Evolutionary conservation across 2,329 filamentous ascomycete genomes (phyloP).

Genomic region (Alternaria gansuensis): DNA sequence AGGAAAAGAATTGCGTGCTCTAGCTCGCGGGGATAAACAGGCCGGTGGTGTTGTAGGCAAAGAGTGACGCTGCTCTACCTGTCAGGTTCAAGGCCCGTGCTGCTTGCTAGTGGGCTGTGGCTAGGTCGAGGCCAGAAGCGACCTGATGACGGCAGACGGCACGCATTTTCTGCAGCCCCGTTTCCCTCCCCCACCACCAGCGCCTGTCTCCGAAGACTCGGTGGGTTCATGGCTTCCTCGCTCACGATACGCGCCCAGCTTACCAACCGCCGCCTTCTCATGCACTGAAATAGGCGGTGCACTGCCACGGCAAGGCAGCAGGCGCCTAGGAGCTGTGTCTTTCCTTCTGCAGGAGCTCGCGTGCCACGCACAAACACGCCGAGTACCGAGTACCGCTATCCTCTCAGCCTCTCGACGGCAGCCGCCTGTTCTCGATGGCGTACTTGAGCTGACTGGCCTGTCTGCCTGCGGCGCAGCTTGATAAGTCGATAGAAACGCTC

Average conservation of each 20-base stretch:
- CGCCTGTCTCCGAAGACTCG: slow-evolving; percentile 8
- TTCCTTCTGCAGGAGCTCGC: slow-evolving; percentile 29
- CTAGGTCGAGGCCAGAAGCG: slow-evolving; percentile 24
- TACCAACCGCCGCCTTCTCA: background rate
- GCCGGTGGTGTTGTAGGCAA: slow-evolving; percentile 33
- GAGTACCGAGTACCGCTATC: slow-evolving; percentile 4
- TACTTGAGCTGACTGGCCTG: background rate
- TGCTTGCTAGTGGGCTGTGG: slow-evolving; percentile 16
- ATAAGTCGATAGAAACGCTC: background rate
- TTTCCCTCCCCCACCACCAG: slow-evolving; percentile 25
- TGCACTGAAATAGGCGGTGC: slow-evolving; percentile 16
- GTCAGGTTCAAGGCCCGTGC: slow-evolving; percentile 19
- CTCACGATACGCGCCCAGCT: slow-evolving; percentile 14
- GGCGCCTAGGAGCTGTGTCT: slow-evolving; percentile 9
- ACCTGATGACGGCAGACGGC: slow-evolving; percentile 31
- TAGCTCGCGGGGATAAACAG: slow-evolving; percentile 32
- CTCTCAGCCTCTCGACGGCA: slow-evolving; percentile 8
- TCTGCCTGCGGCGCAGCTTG: background rate
- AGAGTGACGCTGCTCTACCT: slow-evolving; percentile 25
- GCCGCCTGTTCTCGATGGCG: slow-evolving; percentile 5
- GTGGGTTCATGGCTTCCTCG: slow-evolving; percentile 7
- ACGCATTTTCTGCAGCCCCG: slow-evolving; percentile 30
- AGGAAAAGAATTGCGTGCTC: slow-evolving; percentile 31
- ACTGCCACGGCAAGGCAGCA: slow-evolving; percentile 23
- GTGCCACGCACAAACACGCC: slow-evolving; percentile 28